Percentiles rank a stretch among this genome's conserved stretches.
phyloP scores from a whole-genome alignment of 371 early-diverging fungal genomes.

The Haplosporangium sp. region DNA sequence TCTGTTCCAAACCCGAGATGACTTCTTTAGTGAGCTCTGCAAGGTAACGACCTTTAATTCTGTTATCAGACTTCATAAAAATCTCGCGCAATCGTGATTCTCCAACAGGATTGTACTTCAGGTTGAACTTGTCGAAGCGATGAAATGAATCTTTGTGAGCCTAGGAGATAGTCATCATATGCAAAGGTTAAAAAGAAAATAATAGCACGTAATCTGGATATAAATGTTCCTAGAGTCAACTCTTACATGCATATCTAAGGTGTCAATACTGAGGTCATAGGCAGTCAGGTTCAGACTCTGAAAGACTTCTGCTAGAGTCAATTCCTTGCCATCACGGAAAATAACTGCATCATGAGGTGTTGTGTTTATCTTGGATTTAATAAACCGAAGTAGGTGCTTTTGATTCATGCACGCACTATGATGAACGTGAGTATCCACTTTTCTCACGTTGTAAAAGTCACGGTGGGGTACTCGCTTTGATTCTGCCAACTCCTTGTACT shows the following conservation, averaged over 20 bases:
- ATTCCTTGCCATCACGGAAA: constrained; percentile 77
- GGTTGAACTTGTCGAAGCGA: constrained; percentile 98
- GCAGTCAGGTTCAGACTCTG: constrained; percentile 94
- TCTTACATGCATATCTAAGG: constrained; percentile 94
- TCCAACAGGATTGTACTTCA: constrained; percentile 97
- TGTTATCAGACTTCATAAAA: constrained; percentile 97
- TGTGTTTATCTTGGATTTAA: constrained; percentile 95
- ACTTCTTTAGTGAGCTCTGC: constrained; percentile 98
- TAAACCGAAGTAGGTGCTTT: constrained; percentile 97
- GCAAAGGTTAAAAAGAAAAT: background rate
- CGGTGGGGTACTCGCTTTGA: constrained; percentile 94
- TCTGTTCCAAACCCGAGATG: constrained; percentile 92
- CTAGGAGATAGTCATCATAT: constrained; percentile 17
- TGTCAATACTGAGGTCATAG: constrained; percentile 97
- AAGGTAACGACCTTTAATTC: constrained; percentile 90
- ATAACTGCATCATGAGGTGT: constrained; percentile 82
- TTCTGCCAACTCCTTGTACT: constrained; percentile 96
- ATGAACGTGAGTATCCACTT: constrained; percentile 99
- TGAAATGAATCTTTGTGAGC: constrained; percentile 90
- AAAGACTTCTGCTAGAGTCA: constrained; percentile 88
- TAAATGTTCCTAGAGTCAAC: background rate
- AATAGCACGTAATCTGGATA: background rate
- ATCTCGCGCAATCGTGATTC: constrained; percentile 81
- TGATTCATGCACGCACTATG: constrained; percentile 98
- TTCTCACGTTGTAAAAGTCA: constrained; percentile 99